Base-by-base conservation (phyloP, 2,329 filamentous ascomycete genomes). In the Xylariaceae sp. region DNA sequence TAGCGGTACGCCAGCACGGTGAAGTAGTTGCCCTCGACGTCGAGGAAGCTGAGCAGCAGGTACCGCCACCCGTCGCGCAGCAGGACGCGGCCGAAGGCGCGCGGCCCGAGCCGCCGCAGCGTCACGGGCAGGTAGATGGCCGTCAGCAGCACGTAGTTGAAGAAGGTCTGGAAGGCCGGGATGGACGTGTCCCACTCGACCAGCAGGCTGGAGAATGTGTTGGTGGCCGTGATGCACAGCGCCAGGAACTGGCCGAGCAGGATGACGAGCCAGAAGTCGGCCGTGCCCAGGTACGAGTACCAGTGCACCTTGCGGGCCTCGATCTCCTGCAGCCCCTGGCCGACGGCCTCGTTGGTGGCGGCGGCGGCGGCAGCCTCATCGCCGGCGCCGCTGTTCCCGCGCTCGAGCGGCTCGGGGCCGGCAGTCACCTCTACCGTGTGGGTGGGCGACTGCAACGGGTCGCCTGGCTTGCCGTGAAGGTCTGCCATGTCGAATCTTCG, bases 21-120 rank as follows among this genome's bases (percentile, higher is more conserved):
- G 57, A 96, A 96, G 68, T 95, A 98, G 65, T 98, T 98, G 41
- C 92, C 92, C 63, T 95, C 76, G 31, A 96, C 90, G 55, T 98
- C 92, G 48, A 92, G 74, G 60, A 96, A 95, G 33, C 84, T 79
- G 40, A 98, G 76, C 59, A 95, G 85, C 50, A 94, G 73, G 64
- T 93, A 96, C 63, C 87, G 87, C 92, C 90, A 96, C 38, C 88
- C 86, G 55, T 93, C 81, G 40, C 69, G 72, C 33, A 64, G 56
- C 11, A 88, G 53, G 35, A 93, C 57, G 31, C 65, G 63, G 29
- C 64, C 54, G 72, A 83, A 94, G 49, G 74, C 75, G 51, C 75
- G 77, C 47, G 78, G 70, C 4, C 92, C 90, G 54, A 93, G 86
- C 46, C 74, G 72, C 66, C 85, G 83, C 21, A 95, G 63, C 11